A percentile compares a stretch with the other conserved stretches of the same genome.
phyloP scores from a whole-genome alignment of 441 rosid genomes.

The Populus tomentosa region DNA sequence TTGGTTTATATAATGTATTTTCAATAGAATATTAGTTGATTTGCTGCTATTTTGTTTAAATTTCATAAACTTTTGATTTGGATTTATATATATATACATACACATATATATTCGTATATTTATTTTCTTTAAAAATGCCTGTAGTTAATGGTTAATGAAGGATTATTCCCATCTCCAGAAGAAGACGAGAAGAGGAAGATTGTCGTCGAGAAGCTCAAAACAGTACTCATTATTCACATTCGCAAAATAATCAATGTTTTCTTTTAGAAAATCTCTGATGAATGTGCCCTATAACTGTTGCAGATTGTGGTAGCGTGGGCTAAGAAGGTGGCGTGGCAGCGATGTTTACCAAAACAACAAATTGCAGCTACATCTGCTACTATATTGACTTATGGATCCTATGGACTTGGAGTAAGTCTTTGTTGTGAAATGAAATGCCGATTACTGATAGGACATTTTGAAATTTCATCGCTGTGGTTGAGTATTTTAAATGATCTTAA shows the following conservation, averaged over 20 bases:
- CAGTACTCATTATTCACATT: neutral
- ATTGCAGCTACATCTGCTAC: constrained; percentile 38
- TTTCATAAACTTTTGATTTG: neutral
- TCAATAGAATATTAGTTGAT: neutral
- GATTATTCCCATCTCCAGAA: constrained; percentile 1
- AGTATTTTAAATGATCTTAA: neutral
- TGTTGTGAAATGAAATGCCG: neutral
- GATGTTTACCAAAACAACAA: constrained; percentile 33
- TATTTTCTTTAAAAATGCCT: neutral
- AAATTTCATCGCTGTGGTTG: too few species aligned
- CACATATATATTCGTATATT: too few species aligned
- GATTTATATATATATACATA: too few species aligned
- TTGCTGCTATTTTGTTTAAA: neutral
- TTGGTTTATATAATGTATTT: neutral
- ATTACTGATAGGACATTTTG: too few species aligned
- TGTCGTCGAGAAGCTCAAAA: constrained; percentile 2
- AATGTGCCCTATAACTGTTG: neutral
- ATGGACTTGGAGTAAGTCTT: constrained; percentile 53
- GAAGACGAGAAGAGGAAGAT: constrained; percentile 14
- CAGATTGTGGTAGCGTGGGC: constrained; percentile 50
- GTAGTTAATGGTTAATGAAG: constrained; percentile 13
- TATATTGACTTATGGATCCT: constrained; percentile 52
- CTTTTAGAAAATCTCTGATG: neutral
- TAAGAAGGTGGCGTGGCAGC: constrained; percentile 54
- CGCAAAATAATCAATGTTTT: neutral